Conservation (phyloP, 2,329 filamentous ascomycete genomes). For the Fusarium sp. region DNA sequence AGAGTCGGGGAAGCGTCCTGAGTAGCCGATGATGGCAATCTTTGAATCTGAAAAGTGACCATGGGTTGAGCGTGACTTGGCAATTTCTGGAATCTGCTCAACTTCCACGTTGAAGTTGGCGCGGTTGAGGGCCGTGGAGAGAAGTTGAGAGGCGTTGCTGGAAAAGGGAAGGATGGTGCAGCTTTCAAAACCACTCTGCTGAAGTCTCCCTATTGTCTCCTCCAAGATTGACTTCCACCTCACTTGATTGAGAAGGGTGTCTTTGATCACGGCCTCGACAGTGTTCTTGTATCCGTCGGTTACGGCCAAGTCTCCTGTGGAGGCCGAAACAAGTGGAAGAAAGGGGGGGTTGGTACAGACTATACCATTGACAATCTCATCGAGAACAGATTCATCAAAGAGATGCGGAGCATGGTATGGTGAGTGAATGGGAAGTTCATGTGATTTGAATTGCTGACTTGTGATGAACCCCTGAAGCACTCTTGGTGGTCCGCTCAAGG, state of each 20-base stretch:
- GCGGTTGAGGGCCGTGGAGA: constrained; percentile 10
- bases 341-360: not conserved
- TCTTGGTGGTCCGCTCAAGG: constrained; percentile 40
- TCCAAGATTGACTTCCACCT: constrained; percentile 22
- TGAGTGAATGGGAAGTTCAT: constrained; percentile 32
- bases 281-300: constrained; percentile 2
- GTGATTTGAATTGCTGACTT: constrained; percentile 13
- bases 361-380: not conserved
- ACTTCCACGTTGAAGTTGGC: constrained; percentile 6
- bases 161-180: constrained; percentile 19
- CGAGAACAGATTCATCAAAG: constrained; percentile 18
- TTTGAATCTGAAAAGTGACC: constrained; percentile 55
- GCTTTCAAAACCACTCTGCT: not conserved
- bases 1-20: constrained; percentile 57
- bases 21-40: constrained; percentile 81
- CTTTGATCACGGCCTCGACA: constrained; percentile 4
- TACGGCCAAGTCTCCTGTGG: not conserved
- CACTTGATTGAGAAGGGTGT: constrained; percentile 20
- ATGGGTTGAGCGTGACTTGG: not conserved
- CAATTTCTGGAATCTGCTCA: not conserved
- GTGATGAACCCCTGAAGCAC: constrained; percentile 29
- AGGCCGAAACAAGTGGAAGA: constrained; percentile 5
- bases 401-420: constrained; percentile 41
- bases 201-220: not conserved
- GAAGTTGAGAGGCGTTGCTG: constrained; percentile 29